A percentile compares a stretch with the other conserved stretches of the same genome.
These are phyloP conservation scores for Camellia sinensis DNA, from an alignment of 148 eudicot species.

Conservation along the genomic window DNA sequence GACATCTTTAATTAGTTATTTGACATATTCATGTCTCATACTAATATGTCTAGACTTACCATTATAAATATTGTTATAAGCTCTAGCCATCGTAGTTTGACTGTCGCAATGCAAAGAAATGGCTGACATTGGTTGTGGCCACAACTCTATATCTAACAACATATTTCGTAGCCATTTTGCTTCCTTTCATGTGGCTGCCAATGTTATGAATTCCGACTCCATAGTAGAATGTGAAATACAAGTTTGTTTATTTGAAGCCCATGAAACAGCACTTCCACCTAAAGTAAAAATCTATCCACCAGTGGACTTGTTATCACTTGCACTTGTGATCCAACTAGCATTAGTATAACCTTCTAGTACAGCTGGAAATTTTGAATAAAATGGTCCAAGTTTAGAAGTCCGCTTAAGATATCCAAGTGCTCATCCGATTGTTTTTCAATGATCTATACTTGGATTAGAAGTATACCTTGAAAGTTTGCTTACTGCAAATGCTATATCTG, in stretches of 20 bases:
- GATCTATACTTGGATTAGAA: background rate
- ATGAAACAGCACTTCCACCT: background rate
- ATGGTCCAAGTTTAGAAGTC: background rate
- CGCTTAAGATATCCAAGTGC: background rate
- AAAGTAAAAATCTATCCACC: background rate
- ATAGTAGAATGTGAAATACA: slow-evolving; percentile 7
- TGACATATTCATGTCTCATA: too few species aligned
- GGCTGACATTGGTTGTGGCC: background rate
- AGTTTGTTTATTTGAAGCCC: background rate
- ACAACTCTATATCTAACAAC: background rate
- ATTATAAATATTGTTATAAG: background rate
- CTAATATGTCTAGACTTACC: background rate
- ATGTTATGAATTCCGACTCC: background rate
- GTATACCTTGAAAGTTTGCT: background rate
- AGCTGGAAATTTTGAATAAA: too few species aligned
- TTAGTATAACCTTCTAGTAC: background rate
- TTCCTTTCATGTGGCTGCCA: background rate
- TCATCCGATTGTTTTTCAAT: background rate
- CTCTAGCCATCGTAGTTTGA: background rate
- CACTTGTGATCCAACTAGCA: slow-evolving; percentile 3
- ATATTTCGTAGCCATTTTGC: background rate
- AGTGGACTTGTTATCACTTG: slow-evolving; percentile 5
- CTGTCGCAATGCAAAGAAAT: background rate
- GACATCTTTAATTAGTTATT: background rate
- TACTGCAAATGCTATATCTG: background rate